Conservation (phyloP, 306 rosid species). For the Quercus alba region DNA sequence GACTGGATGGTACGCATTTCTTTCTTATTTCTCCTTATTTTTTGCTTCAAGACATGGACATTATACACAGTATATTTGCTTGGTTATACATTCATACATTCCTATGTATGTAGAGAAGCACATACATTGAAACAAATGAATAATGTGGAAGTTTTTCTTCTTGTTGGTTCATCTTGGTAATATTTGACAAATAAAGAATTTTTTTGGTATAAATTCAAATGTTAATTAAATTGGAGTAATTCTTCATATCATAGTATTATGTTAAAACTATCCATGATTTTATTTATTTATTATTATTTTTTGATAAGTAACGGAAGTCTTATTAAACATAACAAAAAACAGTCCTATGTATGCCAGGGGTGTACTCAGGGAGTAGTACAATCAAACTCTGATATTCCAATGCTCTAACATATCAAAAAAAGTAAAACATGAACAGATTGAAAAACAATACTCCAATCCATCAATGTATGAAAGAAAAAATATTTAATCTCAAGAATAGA, state of each 20-base stretch:
- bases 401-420: too few species aligned
- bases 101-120: not conserved
- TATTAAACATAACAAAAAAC: too few species aligned
- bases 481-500: too few species aligned
- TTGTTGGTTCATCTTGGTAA: not conserved
- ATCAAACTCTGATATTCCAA: too few species aligned
- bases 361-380: too few species aligned
- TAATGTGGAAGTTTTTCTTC: not conserved
- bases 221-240: not conserved
- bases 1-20: conserved; percentile 75
- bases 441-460: too few species aligned
- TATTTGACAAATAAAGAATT: not conserved
- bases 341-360: too few species aligned
- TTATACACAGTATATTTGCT: not conserved
- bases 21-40: conserved; percentile 8
- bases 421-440: too few species aligned
- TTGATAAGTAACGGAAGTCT: too few species aligned
- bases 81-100: not conserved
- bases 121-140: not conserved
- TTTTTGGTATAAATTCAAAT: not conserved
- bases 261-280: not conserved
- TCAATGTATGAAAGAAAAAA: too few species aligned
- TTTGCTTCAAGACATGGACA: conserved; percentile 3
- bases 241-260: not conserved
- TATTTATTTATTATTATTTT: too few species aligned